Base-by-base conservation (phyloP, 192 early-diverging fungal genomes). In the Cladochytrium replicatum region DNA sequence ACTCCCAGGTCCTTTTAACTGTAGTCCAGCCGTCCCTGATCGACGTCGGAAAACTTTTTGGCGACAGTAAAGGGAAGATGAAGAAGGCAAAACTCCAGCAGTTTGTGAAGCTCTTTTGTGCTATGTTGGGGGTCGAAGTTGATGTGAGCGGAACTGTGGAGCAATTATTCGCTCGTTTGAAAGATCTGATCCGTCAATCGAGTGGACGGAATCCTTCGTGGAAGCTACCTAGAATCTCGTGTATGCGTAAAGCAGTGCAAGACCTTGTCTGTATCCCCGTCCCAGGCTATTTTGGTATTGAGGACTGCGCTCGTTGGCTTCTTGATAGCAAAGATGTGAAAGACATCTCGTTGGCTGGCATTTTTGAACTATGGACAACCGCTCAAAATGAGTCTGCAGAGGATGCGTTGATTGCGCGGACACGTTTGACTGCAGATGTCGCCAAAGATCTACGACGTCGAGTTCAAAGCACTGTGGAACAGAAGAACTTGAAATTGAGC, bases 21-120 rank as follows among this genome's bases (percentile, higher is more conserved):
- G 49, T 46, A 3, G 42, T 64, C 5, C 50, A 60, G 25, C 66
- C 66, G 6, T 43, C 57, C 13, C 38, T 60, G 25, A 13, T 67
- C 6, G 25, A 47, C 23, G 24, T 23, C n/a, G 11, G 8, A 31
- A 48, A 9, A 2, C 22, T 60, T 1, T 23, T 67, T 2, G 38
- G 48, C 29, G 29, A 21, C 22, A 8, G 28, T 4, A 8, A 4
- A 6, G n/a, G 27, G 23, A 56, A 31, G 8, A 25, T 6, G 3
- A 15, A 6, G 15, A 52, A 62, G 32, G 11, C 27, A 2, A 53
- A 64, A 24, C 9, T 66, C 19, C 15, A 52, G 25, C 34, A 43
- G 27, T 67, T 59, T 46, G 31, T 67, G 11, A 22, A 42, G n/a
- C 15, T 50, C 3, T 52, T 67, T 17, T 45, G 44, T n/a, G n/a